Base-by-base conservation (phyloP, 2,329 filamentous ascomycete species). In the Trichoderma sp. region DNA sequence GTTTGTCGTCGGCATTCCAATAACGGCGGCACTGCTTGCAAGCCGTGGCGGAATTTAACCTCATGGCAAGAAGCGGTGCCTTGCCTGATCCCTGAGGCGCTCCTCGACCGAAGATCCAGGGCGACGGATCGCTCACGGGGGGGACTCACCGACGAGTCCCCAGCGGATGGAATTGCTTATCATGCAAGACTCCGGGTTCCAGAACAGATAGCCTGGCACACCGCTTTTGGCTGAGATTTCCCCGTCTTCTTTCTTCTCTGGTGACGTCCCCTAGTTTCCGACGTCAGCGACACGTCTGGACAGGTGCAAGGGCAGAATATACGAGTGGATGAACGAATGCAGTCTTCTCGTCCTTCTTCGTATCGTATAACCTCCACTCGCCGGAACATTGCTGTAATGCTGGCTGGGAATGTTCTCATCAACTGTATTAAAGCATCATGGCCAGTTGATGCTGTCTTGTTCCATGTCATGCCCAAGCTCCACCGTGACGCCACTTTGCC, bases 401-500 rank as follows among this genome's bases (percentile, higher is more conserved):
- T 39, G 50, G 50, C 50, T 44, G 14, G 6, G 10, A 4, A 44
- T 56, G 3, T 7, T 30, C 12, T 21, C 14, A 24, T 15, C n/a
- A 10, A 34, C 30, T 10, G 1, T n/a, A n/a, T n/a, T 30, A 34
- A 39, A 61, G 58, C 47, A 44, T 44, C 58, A 44, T 24, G 58
- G 43, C 9, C 44, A 5, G 17, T 43, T 61, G 56, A 48, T 59
- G 57, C 39, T 48, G n/a, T 59, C 24, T 30, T 39, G 45, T 45
- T 62, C 47, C 59, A 62, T 62, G 48, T 30, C 48, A 43, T 44
- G 39, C 48, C 39, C 14, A 24, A 39, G 59, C 59, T 62, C 59
- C 59, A 62, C 59, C 48, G 39, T 43, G 39, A 62, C 47, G 59
- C 59, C 59, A 62, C 59, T 62, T 45, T 14, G 48, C 47, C 47